Base-by-base conservation (phyloP, 1,284 basidiomycete species). In the Ceratobasidium sp. region DNA sequence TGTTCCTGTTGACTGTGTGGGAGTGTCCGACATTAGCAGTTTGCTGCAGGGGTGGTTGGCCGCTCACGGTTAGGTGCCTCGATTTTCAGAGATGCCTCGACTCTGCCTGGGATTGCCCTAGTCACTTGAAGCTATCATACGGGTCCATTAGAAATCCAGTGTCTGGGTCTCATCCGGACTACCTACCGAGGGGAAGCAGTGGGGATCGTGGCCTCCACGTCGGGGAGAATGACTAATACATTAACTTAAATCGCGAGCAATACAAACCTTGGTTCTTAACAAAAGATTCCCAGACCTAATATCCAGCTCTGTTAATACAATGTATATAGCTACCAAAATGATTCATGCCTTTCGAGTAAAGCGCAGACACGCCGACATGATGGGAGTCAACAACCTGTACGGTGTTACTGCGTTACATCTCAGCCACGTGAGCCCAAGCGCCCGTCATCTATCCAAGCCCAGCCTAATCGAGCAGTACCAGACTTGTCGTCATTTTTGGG, bases 201-300 rank as follows among this genome's bases (percentile, higher is more conserved):
- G 88, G 22, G 86, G 85, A 80, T 93, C 92, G 78, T 93, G 92
- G 11, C 92, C 92, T 92, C 80, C 68, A 69, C 71, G 64, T 74
- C 48, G 64, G 27, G 66, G 51, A 49, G 61, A 19, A 29, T 27
- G 62, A 7, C 64, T 22, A 24, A 31, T 53, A 29, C 24, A 19
- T 5, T 43, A 29, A 11, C 53, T 37, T 19, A 9, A 19, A 31
- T 51, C 34, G 24, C 16, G 8, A 51, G 53, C 24, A 53, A 41
- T 53, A 59, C 81, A 16, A 59, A 89, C 92, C 92, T 85, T 89
- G 87, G 78, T 89, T 91, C 66, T 89, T 88, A 1, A 93, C 78
- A 79, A 94, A 93, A 13, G 90, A 92, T 80, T 88, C 87, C 92
- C 92, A 93, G 74, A 93, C 92, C 91, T 92, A 73, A 29, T 61